These are phyloP conservation scores for Trichoderma sp. DNA, from an alignment of 2,329 filamentous ascomycete species.

Conservation along the genomic window DNA sequence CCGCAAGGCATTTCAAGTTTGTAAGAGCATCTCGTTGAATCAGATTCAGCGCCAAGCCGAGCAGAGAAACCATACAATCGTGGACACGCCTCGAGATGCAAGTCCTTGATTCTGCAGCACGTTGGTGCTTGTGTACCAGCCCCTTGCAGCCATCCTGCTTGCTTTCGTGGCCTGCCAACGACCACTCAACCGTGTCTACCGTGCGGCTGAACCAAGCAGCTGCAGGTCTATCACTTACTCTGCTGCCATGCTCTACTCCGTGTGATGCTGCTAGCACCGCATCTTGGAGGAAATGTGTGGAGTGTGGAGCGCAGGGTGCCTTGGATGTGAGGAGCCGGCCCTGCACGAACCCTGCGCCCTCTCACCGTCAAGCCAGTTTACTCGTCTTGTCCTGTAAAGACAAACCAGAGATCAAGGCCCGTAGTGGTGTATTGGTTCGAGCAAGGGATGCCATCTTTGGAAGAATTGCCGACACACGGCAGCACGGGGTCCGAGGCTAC, in stretches of 20 bases:
- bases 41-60: not conserved
- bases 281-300: not conserved
- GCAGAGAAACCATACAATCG: not conserved
- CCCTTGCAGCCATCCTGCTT: not conserved
- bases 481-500: not conserved
- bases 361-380: not conserved
- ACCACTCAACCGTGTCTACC: not conserved
- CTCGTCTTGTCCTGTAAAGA: not conserved
- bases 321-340: not conserved
- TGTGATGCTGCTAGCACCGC: not conserved
- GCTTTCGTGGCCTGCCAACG: not conserved
- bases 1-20: not conserved
- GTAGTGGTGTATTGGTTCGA: not conserved
- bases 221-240: not conserved
- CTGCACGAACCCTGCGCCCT: slow-evolving; percentile 5
- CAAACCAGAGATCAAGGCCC: not conserved
- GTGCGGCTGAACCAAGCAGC: not conserved
- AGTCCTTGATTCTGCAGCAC: not conserved
- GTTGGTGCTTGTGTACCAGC: not conserved
- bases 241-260: not conserved
- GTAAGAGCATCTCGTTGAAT: not conserved
- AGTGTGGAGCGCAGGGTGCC: not conserved
- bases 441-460: slow-evolving; percentile 6
- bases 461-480: not conserved
- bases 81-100: not conserved